These are phyloP conservation scores for Acacia crassicarpa DNA, from an alignment of 306 rosid species.

Conservation along the genomic window DNA sequence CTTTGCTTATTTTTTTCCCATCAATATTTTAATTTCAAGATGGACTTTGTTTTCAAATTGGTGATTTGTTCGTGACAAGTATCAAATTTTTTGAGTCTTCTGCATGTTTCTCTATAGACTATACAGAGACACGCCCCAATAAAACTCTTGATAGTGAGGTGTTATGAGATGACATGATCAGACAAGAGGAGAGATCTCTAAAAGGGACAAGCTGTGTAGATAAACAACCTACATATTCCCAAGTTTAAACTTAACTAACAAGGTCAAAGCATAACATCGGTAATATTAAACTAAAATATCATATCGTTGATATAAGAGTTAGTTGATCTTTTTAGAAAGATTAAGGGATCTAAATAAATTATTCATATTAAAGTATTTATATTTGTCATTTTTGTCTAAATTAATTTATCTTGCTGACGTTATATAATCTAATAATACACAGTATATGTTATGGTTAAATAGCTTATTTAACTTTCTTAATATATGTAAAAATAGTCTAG, in stretches of 20 bases:
- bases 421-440: no score
- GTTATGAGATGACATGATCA: not conserved
- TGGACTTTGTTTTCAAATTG: not conserved
- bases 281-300: not conserved
- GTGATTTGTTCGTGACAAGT: not conserved
- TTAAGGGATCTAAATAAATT: no score
- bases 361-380: no score
- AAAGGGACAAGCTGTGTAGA: not conserved
- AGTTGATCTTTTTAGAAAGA: no score
- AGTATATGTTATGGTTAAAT: no score
- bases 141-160: slow-evolving; percentile 23
- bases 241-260: not conserved
- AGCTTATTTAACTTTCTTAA: no score
- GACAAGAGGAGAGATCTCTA: not conserved
- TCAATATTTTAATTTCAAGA: not conserved
- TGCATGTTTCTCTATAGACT: not conserved
- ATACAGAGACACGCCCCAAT: not conserved
- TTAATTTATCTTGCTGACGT: no score
- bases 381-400: no score
- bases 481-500: no score
- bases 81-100: slow-evolving; percentile 1
- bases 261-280: not conserved
- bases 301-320: no score
- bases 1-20: not conserved
- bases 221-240: not conserved